Percentiles rank a stretch among this genome's conserved stretches.
Conservation (phyloP, 2,329 filamentous ascomycete genomes). For the Scedosporium apiospermum region DNA sequence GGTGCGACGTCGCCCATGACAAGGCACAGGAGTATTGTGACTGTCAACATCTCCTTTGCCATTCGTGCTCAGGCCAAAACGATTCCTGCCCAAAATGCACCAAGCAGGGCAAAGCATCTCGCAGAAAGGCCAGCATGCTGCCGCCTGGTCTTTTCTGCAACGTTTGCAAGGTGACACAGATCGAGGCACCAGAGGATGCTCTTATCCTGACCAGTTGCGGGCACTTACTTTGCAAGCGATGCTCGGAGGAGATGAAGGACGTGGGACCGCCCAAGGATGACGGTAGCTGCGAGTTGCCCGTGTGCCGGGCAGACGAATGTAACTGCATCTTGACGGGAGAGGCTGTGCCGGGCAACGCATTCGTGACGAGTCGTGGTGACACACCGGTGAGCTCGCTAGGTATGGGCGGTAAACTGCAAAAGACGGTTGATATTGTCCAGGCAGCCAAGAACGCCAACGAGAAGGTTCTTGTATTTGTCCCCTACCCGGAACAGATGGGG, state of each 20-base stretch:
- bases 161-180: neutral
- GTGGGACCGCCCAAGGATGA: neutral
- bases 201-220: conserved; percentile 17
- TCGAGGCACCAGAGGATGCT: neutral
- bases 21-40: neutral
- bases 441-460: conserved; percentile 13
- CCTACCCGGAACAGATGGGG: conserved; percentile 15
- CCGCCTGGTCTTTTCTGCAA: conserved; percentile 5
- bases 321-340: conserved; percentile 1
- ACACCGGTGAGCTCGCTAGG: neutral
- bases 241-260: conserved; percentile 6
- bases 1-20: neutral
- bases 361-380: conserved; percentile 4
- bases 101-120: neutral
- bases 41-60: neutral
- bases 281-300: neutral
- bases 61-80: neutral
- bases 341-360: conserved; percentile 3
- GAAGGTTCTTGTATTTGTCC: conserved; percentile 25
- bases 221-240: conserved; percentile 15
- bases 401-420: conserved; percentile 12
- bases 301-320: conserved; percentile 11
- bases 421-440: conserved; percentile 14
- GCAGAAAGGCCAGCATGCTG: neutral
- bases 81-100: neutral